phyloP scores from a whole-genome alignment of 23 red algal genomes.

The Gracilariopsis chorda region DNA sequence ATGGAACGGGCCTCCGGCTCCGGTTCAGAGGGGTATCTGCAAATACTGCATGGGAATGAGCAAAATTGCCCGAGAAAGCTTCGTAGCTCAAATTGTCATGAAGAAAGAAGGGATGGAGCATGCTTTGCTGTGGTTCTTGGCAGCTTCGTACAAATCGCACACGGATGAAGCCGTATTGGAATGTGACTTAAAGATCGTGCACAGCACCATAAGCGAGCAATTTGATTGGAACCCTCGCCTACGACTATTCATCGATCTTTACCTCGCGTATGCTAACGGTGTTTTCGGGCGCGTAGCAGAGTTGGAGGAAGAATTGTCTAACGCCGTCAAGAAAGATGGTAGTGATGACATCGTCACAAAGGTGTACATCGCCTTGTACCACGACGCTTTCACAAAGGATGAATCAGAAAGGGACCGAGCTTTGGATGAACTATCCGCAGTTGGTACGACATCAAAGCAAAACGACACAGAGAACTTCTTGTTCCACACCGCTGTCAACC shows the following conservation, averaged over 20 bases:
- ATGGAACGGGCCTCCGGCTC: slow-evolving; percentile 49
- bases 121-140: slow-evolving; percentile 57
- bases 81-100: slow-evolving; percentile 40
- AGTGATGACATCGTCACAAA: slow-evolving; percentile 26
- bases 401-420: not conserved
- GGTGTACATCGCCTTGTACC: slow-evolving; percentile 51
- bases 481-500: slow-evolving; percentile 32
- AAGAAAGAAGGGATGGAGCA: not conserved
- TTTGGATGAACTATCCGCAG: not conserved
- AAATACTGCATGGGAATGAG: slow-evolving; percentile 49
- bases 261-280: slow-evolving; percentile 7
- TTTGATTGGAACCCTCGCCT: slow-evolving; percentile 21
- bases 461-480: slow-evolving; percentile 54
- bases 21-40: slow-evolving; percentile 34
- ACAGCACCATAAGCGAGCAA: not conserved
- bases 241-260: not conserved
- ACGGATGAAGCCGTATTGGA: not conserved
- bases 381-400: slow-evolving; percentile 67
- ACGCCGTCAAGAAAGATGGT: slow-evolving; percentile 22
- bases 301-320: not conserved
- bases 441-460: not conserved
- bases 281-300: slow-evolving; percentile 7
- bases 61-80: not conserved
- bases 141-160: not conserved
- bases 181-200: slow-evolving; percentile 18